Conservation (phyloP, 1,284 basidiomycete species). For the Ceratobasidium sp. region DNA sequence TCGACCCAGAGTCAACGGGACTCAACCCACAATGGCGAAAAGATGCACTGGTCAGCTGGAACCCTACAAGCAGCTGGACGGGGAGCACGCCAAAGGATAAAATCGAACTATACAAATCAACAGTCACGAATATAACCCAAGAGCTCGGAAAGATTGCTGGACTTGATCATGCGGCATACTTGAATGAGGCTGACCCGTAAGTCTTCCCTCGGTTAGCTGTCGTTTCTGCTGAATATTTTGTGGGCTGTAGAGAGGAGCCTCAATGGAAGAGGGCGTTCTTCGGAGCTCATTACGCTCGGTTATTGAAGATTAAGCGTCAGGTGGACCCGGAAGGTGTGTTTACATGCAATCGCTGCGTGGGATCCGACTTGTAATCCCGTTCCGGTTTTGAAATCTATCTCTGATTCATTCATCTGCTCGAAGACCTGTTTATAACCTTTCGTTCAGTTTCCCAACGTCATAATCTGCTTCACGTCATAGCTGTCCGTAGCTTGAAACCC, state of each 20-base stretch:
- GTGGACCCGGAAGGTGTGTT: constrained; percentile 9
- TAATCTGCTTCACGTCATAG: too few species aligned
- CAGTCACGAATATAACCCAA: constrained; percentile 54
- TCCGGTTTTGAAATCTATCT: too few species aligned
- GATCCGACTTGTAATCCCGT: neutral
- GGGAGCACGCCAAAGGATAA: constrained; percentile 54
- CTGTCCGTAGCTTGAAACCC: too few species aligned
- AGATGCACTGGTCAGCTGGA: constrained; percentile 55
- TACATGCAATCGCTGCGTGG: constrained; percentile 16
- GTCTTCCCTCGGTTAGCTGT: constrained; percentile 51
- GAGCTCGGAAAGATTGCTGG: constrained; percentile 52
- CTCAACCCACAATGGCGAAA: constrained; percentile 63
- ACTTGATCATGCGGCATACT: constrained; percentile 57
- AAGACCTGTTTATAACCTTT: too few species aligned
- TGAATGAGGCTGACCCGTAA: constrained; percentile 62
- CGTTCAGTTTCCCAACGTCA: too few species aligned
- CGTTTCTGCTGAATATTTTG: constrained; percentile 42
- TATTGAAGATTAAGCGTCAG: constrained; percentile 2
- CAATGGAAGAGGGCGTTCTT: constrained; percentile 33
- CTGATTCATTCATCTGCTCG: too few species aligned
- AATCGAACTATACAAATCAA: constrained; percentile 53
- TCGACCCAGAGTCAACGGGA: constrained; percentile 58
- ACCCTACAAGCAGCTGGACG: constrained; percentile 54
- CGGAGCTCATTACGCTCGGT: neutral
- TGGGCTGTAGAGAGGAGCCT: neutral